Evolutionary conservation across 2,329 filamentous ascomycete species (phyloP), one percentile per base, ranked within the genome.

Genomic region (Colletotrichum caudatum): DNA sequence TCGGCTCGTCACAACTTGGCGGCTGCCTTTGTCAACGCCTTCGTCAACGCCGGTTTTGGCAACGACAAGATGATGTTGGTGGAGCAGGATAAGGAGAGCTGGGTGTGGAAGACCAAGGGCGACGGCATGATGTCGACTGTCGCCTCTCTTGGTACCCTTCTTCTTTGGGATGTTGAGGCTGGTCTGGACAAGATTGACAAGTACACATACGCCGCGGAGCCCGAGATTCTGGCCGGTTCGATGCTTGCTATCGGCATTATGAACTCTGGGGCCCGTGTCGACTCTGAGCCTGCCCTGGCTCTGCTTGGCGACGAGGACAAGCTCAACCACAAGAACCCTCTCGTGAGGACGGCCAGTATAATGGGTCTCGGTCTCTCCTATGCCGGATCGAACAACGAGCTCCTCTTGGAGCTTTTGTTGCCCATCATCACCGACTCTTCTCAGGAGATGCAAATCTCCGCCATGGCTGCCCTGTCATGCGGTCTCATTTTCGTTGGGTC

Each of bases 101-200:
- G 96, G 95, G 94, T 99, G 5, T 99, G 94, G 94, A 99, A 98
- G 86, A 98, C 97, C 26, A 99, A 99, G 83, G 94, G 97, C 53
- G 95, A 98, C 78, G 96, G 96, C 74, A 97, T 97, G 94, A 88
- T 97, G 82, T 98, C 96, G 1, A 98, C 95, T 0, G 93, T 97
- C 50, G 97, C 97, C 5, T 98, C 96, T 0, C 84, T 98, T 76
- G 96, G 96, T 78, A 95, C 96, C 77, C 87, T 99, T 23, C 86
- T 97, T 79, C 89, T 97, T 78, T 97, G 96, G 93, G 95, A 99
- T 78, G 92, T 97, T 29, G 95, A 98, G 78, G 91, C 90, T 75
- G 96, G 95, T 66, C 85, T 99, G 65, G 94, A 97, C 80, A 95
- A 94, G 83, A 94, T 98, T 76, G 95, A 99, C 82, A 94, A 92